Evolutionary conservation across 106 monocot species (phyloP).

Genomic region (Vanilla planifolia): DNA sequence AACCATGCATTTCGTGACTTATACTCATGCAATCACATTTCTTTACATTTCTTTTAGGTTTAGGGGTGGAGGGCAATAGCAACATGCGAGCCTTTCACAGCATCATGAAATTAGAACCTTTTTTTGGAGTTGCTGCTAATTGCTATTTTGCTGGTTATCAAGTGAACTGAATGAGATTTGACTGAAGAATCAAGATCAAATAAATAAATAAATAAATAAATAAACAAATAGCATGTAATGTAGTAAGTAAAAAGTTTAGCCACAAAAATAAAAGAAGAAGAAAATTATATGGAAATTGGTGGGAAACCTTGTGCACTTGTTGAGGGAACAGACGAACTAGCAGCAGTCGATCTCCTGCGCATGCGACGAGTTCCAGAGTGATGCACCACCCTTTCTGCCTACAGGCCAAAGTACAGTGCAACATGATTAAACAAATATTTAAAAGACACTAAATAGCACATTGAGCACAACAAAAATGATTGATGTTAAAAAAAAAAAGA

Average conservation of each 20-base stretch:
- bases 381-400: slow-evolving; percentile 55
- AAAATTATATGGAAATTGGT: neutral
- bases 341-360: slow-evolving; percentile 54
- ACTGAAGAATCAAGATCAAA: too few species aligned
- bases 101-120: too few species aligned
- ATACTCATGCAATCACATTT: neutral
- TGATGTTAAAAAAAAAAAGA: neutral
- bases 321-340: slow-evolving; percentile 50
- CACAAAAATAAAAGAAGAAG: neutral
- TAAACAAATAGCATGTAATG: too few species aligned
- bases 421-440: neutral
- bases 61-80: too few species aligned
- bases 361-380: slow-evolving; percentile 45
- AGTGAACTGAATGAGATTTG: too few species aligned
- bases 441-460: neutral
- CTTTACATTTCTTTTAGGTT: neutral
- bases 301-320: slow-evolving; percentile 34
- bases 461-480: neutral
- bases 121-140: too few species aligned
- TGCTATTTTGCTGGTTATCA: too few species aligned
- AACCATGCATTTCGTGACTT: neutral
- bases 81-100: too few species aligned
- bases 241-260: too few species aligned
- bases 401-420: neutral
- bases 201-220: too few species aligned